Conservation (phyloP, 2,329 filamentous ascomycete genomes). For the Trichophyton simii region DNA sequence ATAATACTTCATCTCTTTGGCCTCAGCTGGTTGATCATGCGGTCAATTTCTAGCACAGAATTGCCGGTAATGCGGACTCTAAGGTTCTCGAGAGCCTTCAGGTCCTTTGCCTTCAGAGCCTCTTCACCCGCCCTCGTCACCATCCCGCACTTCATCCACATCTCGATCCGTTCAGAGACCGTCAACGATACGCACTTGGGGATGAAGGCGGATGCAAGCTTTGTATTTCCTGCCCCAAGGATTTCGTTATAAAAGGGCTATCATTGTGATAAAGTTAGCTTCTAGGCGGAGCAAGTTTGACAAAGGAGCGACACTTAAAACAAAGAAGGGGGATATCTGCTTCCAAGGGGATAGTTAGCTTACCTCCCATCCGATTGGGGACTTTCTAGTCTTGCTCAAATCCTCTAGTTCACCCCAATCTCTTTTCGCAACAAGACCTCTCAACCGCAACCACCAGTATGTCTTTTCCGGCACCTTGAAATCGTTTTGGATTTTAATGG, state of each 20-base stretch:
- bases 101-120: conserved; percentile 69
- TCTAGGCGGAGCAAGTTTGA: background rate
- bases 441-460: conserved; percentile 73
- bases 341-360: conserved; percentile 24
- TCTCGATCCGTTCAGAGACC: conserved; percentile 59
- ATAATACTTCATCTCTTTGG: conserved; percentile 29
- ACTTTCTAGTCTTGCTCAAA: conserved; percentile 59
- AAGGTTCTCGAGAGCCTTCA: conserved; percentile 59
- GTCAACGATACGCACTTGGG: conserved; percentile 69
- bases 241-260: conserved; percentile 86
- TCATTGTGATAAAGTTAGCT: conserved; percentile 10
- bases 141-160: conserved; percentile 96
- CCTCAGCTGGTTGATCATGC: conserved; percentile 49
- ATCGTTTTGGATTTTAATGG: conserved; percentile 76
- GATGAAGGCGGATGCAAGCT: conserved; percentile 70
- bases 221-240: conserved; percentile 76
- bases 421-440: conserved; percentile 76
- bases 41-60: conserved; percentile 68
- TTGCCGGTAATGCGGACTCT: conserved; percentile 59
- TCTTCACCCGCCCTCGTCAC: conserved; percentile 81
- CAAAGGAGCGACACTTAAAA: background rate
- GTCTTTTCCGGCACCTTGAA: conserved; percentile 90
- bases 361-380: conserved; percentile 92
- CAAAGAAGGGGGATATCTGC: background rate
- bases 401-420: conserved; percentile 93